These are phyloP conservation scores for Skeletonema potamos DNA, from an alignment of 108 stramenopile species.

Conservation along the genomic window DNA sequence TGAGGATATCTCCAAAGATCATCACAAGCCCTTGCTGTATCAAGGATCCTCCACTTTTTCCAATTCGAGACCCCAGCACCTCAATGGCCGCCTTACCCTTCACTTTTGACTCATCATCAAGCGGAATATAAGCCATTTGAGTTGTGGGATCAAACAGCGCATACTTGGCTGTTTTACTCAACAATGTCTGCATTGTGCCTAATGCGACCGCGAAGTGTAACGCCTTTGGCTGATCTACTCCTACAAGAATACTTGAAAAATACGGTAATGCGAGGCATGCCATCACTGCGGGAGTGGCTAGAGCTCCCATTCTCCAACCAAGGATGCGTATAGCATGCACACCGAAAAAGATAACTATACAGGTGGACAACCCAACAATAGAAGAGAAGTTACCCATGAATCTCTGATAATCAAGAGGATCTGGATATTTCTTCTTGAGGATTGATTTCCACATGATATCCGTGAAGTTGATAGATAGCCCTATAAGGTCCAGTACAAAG, in stretches of 20 bases:
- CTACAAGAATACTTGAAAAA: slow-evolving; percentile 84
- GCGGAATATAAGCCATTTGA: slow-evolving; percentile 96
- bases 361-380: slow-evolving; percentile 81
- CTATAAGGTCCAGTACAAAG: neutral
- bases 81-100: slow-evolving; percentile 97
- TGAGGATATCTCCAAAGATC: slow-evolving; percentile 89
- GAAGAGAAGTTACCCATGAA: slow-evolving; percentile 96
- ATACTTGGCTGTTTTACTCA: slow-evolving; percentile 94
- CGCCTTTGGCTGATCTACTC: slow-evolving; percentile 69
- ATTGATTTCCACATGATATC: slow-evolving; percentile 97
- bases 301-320: slow-evolving; percentile 93
- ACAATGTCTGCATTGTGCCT: slow-evolving; percentile 86
- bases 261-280: slow-evolving; percentile 84
- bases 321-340: slow-evolving; percentile 88
- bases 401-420: slow-evolving; percentile 88
- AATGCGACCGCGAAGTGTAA: slow-evolving; percentile 77
- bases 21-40: slow-evolving; percentile 93
- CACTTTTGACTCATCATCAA: slow-evolving; percentile 94
- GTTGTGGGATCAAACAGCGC: slow-evolving; percentile 89
- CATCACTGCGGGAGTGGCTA: slow-evolving; percentile 93
- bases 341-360: slow-evolving; percentile 93
- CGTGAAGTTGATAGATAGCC: slow-evolving; percentile 94
- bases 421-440: slow-evolving; percentile 90
- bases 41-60: slow-evolving; percentile 94
- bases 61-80: slow-evolving; percentile 91